Percentiles rank a stretch among this genome's conserved stretches.
phyloP scores from a whole-genome alignment of 768 basidiomycete genomes.

The Pisolithus orientalis region DNA sequence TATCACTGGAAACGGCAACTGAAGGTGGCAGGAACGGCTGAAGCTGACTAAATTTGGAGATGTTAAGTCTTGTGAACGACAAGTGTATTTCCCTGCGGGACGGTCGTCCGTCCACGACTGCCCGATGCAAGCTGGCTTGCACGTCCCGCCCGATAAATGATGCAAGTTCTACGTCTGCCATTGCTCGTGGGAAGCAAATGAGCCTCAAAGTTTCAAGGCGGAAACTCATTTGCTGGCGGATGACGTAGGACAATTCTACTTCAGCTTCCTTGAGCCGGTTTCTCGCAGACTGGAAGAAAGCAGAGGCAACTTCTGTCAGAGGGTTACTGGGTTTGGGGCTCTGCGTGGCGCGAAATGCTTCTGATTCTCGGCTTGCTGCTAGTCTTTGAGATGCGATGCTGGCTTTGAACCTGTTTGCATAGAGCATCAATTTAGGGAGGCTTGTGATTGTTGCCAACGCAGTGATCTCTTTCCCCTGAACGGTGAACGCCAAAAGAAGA shows the following conservation, averaged over 20 bases:
- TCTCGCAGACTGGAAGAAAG: conserved; percentile 72
- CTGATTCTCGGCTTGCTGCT: conserved; percentile 74
- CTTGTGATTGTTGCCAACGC: conserved; percentile 67
- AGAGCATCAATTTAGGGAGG: conserved; percentile 69
- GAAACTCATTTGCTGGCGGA: conserved; percentile 72
- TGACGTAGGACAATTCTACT: conserved; percentile 48
- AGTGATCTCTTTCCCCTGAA: conserved; percentile 62
- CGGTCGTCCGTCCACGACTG: conserved; percentile 44
- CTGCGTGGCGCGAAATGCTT: conserved; percentile 68
- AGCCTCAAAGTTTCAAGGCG: conserved; percentile 58
- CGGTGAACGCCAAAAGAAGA: conserved; percentile 67
- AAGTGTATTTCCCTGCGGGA: conserved; percentile 61
- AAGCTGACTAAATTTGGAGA: conserved; percentile 65
- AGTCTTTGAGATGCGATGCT: conserved; percentile 69
- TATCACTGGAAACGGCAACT: conserved; percentile 35
- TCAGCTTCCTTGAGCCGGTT: conserved; percentile 67
- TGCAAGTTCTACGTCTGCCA: conserved; percentile 72
- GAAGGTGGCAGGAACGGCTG: conserved; percentile 41
- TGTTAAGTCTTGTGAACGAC: conserved; percentile 69
- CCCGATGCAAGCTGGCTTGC: conserved; percentile 62
- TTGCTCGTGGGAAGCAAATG: conserved; percentile 72
- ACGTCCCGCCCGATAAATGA: conserved; percentile 66
- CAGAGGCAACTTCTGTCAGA: conserved; percentile 78
- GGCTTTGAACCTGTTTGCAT: conserved; percentile 66
- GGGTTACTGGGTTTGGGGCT: conserved; percentile 73